A percentile compares a stretch with the other conserved stretches of the same genome.
Conservation (phyloP, 192 early-diverging fungal species). For the Backusella morwellensis region DNA sequence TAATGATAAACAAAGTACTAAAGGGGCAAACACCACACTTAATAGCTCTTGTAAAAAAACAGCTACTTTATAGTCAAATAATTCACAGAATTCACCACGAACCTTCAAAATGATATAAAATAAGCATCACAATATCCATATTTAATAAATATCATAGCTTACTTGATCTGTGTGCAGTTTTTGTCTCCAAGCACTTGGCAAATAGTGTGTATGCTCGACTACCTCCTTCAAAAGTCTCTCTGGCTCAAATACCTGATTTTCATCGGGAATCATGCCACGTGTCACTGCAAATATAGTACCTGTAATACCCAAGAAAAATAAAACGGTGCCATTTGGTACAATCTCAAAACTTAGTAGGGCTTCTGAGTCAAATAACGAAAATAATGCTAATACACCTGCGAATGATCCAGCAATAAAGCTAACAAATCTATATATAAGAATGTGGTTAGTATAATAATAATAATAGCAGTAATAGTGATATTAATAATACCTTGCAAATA, state of each 20-base stretch:
- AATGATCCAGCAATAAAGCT: slow-evolving; percentile 89
- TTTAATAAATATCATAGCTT: neutral
- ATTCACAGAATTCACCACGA: slow-evolving; percentile 68
- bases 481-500: slow-evolving; percentile 64
- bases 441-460: neutral
- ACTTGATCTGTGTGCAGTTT: slow-evolving; percentile 82
- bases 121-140: neutral
- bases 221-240: slow-evolving; percentile 71
- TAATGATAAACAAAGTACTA: slow-evolving; percentile 78
- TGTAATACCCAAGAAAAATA: slow-evolving; percentile 94
- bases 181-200: slow-evolving; percentile 83
- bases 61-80: slow-evolving; percentile 80
- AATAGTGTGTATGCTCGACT: slow-evolving; percentile 86
- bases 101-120: slow-evolving; percentile 43
- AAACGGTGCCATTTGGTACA: slow-evolving; percentile 78
- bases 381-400: slow-evolving; percentile 77
- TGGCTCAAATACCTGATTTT: slow-evolving; percentile 82
- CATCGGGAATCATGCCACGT: slow-evolving; percentile 81
- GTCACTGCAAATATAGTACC: slow-evolving; percentile 78
- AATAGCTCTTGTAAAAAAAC: slow-evolving; percentile 83
- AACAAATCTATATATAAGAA: slow-evolving; percentile 62
- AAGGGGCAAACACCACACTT: slow-evolving; percentile 77
- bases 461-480: slow-evolving; percentile 14
- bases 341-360: slow-evolving; percentile 90
- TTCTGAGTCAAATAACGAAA: slow-evolving; percentile 86